A percentile compares a stretch with the other conserved stretches of the same genome.
Evolutionary conservation across 2,329 filamentous ascomycete genomes (phyloP).

Genomic region (Penicillium sp.): DNA sequence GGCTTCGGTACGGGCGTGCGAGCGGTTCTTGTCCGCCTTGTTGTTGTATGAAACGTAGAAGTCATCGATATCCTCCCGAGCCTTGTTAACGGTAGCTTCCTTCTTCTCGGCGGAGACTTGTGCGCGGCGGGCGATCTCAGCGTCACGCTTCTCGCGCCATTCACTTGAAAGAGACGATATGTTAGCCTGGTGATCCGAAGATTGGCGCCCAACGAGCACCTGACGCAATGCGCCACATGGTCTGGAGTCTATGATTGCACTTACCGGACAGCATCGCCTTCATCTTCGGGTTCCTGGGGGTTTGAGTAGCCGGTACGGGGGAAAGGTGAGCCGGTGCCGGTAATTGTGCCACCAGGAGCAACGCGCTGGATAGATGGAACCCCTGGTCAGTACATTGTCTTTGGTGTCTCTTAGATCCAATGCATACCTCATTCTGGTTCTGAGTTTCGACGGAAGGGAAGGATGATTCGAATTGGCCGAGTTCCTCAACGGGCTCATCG

Average conservation of each 20-base stretch:
- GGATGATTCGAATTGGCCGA: slow-evolving; percentile 76
- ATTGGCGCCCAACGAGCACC: background rate
- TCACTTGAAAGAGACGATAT: slow-evolving; percentile 48
- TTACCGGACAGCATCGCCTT: slow-evolving; percentile 79
- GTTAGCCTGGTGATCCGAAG: slow-evolving; percentile 7
- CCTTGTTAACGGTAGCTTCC: slow-evolving; percentile 81
- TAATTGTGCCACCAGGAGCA: slow-evolving; percentile 77
- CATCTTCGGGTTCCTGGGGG: slow-evolving; percentile 68
- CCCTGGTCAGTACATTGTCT: slow-evolving; percentile 19
- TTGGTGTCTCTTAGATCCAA: background rate
- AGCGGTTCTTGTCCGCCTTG: slow-evolving; percentile 91
- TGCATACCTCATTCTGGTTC: slow-evolving; percentile 67
- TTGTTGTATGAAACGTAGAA: slow-evolving; percentile 99
- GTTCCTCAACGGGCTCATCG: slow-evolving; percentile 41
- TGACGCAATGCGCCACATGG: slow-evolving; percentile 8
- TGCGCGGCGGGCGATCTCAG: slow-evolving; percentile 77
- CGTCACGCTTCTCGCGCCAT: slow-evolving; percentile 90
- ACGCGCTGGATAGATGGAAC: slow-evolving; percentile 56
- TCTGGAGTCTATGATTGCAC: slow-evolving; percentile 8
- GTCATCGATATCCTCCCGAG: slow-evolving; percentile 92
- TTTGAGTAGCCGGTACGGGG: slow-evolving; percentile 53
- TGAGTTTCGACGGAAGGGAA: slow-evolving; percentile 81
- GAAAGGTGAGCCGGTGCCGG: slow-evolving; percentile 64
- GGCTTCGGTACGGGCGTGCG: slow-evolving; percentile 85
- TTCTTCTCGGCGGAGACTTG: slow-evolving; percentile 82